A percentile compares a stretch with the other conserved stretches of the same genome.
Evolutionary conservation across 2,329 filamentous ascomycete species (phyloP).

Genomic region (Exophiala mesophila): DNA sequence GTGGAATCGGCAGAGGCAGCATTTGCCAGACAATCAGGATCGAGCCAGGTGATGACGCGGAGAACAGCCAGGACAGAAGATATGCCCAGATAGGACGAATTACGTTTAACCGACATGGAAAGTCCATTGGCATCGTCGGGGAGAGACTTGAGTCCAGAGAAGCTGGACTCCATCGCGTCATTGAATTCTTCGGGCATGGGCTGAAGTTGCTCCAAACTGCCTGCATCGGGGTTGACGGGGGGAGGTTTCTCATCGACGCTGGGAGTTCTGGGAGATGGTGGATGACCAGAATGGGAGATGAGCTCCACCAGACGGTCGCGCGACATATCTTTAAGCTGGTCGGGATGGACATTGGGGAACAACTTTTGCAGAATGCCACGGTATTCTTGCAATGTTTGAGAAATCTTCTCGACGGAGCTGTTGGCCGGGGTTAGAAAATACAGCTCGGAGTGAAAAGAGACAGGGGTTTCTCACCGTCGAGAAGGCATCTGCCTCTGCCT

Average conservation of each 20-base stretch:
- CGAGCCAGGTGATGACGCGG: slow-evolving; percentile 60
- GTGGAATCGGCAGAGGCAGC: slow-evolving; percentile 36
- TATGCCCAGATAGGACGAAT: slow-evolving; percentile 64
- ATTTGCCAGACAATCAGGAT: slow-evolving; percentile 46
- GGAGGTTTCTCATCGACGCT: slow-evolving; percentile 40
- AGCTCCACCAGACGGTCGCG: slow-evolving; percentile 57
- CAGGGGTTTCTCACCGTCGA: slow-evolving; percentile 57
- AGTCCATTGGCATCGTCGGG: slow-evolving; percentile 69
- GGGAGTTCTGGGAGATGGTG: slow-evolving; percentile 43
- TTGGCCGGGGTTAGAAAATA: slow-evolving; percentile 21
- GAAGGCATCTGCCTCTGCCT: slow-evolving; percentile 71
- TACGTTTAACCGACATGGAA: slow-evolving; percentile 56
- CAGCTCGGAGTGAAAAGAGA: not conserved
- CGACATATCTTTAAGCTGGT: slow-evolving; percentile 49
- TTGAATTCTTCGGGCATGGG: slow-evolving; percentile 67
- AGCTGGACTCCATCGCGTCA: slow-evolving; percentile 21
- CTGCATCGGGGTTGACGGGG: slow-evolving; percentile 44
- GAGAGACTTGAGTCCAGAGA: slow-evolving; percentile 56
- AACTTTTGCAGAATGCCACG: slow-evolving; percentile 57
- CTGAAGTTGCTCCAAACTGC: slow-evolving; percentile 58
- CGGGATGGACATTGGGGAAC: slow-evolving; percentile 55
- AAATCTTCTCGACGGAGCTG: slow-evolving; percentile 58
- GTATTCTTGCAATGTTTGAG: slow-evolving; percentile 63
- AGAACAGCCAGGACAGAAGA: slow-evolving; percentile 71
- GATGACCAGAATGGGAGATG: slow-evolving; percentile 43